Conservation (phyloP, 768 basidiomycete species). For the Collybiopsis luxurians region DNA sequence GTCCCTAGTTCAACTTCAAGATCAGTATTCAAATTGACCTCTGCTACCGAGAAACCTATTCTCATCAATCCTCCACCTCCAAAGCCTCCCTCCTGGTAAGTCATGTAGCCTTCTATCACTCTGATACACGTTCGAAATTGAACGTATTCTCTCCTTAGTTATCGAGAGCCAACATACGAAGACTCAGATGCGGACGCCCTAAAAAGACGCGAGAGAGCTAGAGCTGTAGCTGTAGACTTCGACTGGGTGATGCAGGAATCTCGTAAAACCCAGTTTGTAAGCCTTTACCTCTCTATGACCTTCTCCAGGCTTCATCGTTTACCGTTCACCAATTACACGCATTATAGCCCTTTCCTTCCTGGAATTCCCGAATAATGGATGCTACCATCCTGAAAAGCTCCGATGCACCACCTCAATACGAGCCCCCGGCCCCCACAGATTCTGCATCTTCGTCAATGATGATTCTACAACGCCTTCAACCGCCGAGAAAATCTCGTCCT, state of each 20-base stretch:
- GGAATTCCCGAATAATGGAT: background rate
- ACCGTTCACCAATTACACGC: background rate
- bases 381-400: background rate
- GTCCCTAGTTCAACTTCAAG: background rate
- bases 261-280: background rate
- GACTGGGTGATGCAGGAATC: slow-evolving; percentile 5
- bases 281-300: background rate
- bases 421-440: background rate
- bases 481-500: background rate
- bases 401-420: too few relatives aligned
- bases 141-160: background rate
- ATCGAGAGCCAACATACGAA: slow-evolving; percentile 3
- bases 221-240: slow-evolving; percentile 4
- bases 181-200: background rate
- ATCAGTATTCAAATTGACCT: background rate
- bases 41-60: background rate
- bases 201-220: background rate
- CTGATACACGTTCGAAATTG: too few relatives aligned
- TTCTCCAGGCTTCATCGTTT: background rate
- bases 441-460: background rate
- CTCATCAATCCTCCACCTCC: background rate
- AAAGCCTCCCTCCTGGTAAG: slow-evolving; percentile 2
- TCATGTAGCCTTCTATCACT: too few relatives aligned
- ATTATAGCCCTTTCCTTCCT: background rate
- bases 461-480: background rate